These are phyloP conservation scores for Microcyclospora pomicola DNA, from an alignment of 2,329 filamentous ascomycete genomes.

Conservation along the genomic window DNA sequence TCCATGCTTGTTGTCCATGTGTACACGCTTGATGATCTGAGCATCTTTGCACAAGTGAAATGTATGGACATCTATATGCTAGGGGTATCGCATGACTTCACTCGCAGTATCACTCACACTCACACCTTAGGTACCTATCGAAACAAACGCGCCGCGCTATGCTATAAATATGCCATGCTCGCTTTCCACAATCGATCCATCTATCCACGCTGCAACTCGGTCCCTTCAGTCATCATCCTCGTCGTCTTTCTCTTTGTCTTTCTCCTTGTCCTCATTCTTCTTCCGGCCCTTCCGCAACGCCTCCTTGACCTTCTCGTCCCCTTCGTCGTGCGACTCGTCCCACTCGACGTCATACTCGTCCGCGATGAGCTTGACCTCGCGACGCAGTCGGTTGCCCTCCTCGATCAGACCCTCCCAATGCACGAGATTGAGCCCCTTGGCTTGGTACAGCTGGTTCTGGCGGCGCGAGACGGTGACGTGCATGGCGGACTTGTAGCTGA, in stretches of 20 bases:
- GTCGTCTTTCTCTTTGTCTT: conserved; percentile 23
- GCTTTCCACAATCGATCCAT: too few relatives aligned
- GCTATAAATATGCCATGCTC: too few relatives aligned
- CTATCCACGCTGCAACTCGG: too few relatives aligned
- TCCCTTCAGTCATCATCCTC: conserved; percentile 7
- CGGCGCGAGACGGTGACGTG: conserved; percentile 72
- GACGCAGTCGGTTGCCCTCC: conserved; percentile 60
- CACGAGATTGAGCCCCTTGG: conserved; percentile 58
- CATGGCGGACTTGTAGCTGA: conserved; percentile 70
- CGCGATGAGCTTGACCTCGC: conserved; percentile 63
- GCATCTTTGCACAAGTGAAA: too few relatives aligned
- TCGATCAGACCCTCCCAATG: conserved; percentile 69
- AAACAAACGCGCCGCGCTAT: too few relatives aligned
- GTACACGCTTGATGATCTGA: too few relatives aligned
- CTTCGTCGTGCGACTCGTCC: conserved; percentile 69
- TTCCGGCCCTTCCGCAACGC: conserved; percentile 29
- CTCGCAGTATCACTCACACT: too few relatives aligned
- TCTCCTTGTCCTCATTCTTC: conserved; percentile 27
- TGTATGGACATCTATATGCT: too few relatives aligned
- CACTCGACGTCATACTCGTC: conserved; percentile 51
- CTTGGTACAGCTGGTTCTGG: conserved; percentile 62
- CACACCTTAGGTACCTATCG: too few relatives aligned
- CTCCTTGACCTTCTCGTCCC: not conserved
- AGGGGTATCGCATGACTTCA: too few relatives aligned
- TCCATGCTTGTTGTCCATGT: too few relatives aligned